Evolutionary conservation across 1,284 basidiomycete species (phyloP).

Genomic region (Heterobasidion annosum): DNA sequence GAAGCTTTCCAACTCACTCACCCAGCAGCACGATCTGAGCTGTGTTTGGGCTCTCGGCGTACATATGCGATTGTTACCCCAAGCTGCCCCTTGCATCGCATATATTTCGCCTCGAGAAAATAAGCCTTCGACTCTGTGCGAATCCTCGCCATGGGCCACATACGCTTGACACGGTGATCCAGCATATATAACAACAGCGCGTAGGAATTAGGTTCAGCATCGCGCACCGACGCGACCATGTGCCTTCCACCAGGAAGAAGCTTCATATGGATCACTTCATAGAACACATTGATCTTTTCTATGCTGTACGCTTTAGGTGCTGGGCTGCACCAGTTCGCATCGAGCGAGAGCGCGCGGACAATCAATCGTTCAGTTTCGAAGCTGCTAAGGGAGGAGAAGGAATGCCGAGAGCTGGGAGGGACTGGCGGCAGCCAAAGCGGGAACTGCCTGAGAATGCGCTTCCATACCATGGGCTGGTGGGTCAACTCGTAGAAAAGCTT

Average conservation of each 20-base stretch:
- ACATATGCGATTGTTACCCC: constrained; percentile 53
- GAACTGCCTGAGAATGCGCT: constrained; percentile 44
- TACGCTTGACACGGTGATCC: constrained; percentile 40
- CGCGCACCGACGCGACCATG: constrained; percentile 50
- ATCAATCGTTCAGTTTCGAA: constrained; percentile 58
- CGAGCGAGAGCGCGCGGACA: constrained; percentile 48
- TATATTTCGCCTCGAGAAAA: constrained; percentile 53
- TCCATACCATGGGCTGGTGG: constrained; percentile 63
- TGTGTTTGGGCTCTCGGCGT: constrained; percentile 23
- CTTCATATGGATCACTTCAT: constrained; percentile 39
- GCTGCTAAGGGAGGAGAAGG: constrained; percentile 30
- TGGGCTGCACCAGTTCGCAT: constrained; percentile 44
- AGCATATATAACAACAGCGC: constrained; percentile 46
- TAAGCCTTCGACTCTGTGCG: constrained; percentile 45
- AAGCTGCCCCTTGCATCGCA: constrained; percentile 33
- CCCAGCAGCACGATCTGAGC: constrained; percentile 9
- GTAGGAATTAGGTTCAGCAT: constrained; percentile 29
- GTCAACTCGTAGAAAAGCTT: constrained; percentile 49
- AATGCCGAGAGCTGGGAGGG: constrained; percentile 48
- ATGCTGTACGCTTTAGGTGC: constrained; percentile 23
- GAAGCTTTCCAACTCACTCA: constrained; percentile 8
- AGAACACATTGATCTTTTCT: constrained; percentile 14
- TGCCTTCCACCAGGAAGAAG: constrained; percentile 65
- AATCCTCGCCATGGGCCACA: constrained; percentile 41
- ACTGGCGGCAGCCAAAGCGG: constrained; percentile 51